These are phyloP conservation scores for Groenewaldozyma tartarivorans DNA, from an alignment of 805 yeast genomes.

Conservation along the genomic window DNA sequence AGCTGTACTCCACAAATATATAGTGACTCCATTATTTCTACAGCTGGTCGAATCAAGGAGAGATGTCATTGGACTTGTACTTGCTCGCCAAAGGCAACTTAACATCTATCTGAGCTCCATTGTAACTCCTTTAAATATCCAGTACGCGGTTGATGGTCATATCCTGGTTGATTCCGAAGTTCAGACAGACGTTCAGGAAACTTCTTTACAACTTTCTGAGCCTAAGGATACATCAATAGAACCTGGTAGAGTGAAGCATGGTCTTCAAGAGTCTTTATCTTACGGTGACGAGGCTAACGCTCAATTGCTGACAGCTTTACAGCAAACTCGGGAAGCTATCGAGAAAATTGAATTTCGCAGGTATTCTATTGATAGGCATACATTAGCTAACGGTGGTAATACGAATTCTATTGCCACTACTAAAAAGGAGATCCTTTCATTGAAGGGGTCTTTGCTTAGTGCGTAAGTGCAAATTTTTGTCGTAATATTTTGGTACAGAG, in stretches of 20 bases:
- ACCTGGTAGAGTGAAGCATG: not conserved
- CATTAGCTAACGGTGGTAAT: not conserved
- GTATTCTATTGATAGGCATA: no score
- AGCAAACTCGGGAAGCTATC: no score
- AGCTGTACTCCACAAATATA: slow-evolving; percentile 23
- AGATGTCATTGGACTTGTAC: slow-evolving; percentile 22
- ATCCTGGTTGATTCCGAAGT: not conserved
- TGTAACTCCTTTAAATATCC: not conserved
- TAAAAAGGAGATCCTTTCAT: not conserved
- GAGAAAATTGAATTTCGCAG: no score
- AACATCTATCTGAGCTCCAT: slow-evolving; percentile 16
- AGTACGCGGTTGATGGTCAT: not conserved
- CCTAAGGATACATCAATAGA: not conserved
- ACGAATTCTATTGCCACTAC: not conserved
- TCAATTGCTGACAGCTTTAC: not conserved
- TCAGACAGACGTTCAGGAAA: not conserved
- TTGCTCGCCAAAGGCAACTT: slow-evolving; percentile 17
- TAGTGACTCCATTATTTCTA: slow-evolving; percentile 25
- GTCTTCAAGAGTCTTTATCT: not conserved
- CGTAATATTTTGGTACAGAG: no score
- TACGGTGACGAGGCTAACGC: not conserved
- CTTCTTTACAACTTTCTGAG: not conserved
- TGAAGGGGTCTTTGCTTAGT: not conserved
- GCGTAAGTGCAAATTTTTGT: not conserved
- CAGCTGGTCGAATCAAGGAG: slow-evolving; percentile 26